Evolutionary conservation across 2,329 filamentous ascomycete genomes (phyloP).

Genomic region (Chalara sp.): DNA sequence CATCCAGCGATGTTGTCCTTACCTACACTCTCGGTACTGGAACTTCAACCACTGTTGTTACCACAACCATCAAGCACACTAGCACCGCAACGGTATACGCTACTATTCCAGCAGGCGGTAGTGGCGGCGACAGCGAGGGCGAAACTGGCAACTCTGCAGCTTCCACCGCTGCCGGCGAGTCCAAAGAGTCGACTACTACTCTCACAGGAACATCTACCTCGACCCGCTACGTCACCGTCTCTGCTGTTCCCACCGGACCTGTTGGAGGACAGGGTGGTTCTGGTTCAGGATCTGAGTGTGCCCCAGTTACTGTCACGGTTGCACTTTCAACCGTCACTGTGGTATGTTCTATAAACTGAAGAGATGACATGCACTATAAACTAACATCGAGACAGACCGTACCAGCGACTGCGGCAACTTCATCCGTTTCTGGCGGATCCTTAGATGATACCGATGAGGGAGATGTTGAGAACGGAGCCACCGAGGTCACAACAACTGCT

Average conservation of each 20-base stretch:
- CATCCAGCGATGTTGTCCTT: conserved; percentile 22
- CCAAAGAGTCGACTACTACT: conserved; percentile 11
- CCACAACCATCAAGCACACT: conserved; percentile 35
- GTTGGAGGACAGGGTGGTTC: not conserved
- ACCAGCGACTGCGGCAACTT: too few species aligned
- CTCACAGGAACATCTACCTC: conserved; percentile 13
- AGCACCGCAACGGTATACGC: conserved; percentile 24
- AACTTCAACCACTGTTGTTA: conserved; percentile 38
- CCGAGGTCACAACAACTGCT: too few species aligned
- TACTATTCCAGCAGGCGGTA: conserved; percentile 8
- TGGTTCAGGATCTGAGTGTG: conserved; percentile 6
- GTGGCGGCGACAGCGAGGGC: not conserved
- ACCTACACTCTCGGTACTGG: conserved; percentile 34
- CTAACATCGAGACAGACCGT: too few species aligned
- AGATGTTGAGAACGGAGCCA: too few species aligned
- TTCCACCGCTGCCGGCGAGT: not conserved
- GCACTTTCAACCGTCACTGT: conserved; percentile 22
- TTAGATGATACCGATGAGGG: too few species aligned
- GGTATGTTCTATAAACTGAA: conserved; percentile 10
- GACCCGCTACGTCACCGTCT: conserved; percentile 17
- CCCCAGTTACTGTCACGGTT: conserved; percentile 23
- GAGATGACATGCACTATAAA: too few species aligned
- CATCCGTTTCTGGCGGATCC: too few species aligned
- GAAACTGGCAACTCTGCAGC: not conserved
- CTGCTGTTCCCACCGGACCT: not conserved